Conservation (phyloP, 345 rosid genomes). For the Streptanthus diversifolius region DNA sequence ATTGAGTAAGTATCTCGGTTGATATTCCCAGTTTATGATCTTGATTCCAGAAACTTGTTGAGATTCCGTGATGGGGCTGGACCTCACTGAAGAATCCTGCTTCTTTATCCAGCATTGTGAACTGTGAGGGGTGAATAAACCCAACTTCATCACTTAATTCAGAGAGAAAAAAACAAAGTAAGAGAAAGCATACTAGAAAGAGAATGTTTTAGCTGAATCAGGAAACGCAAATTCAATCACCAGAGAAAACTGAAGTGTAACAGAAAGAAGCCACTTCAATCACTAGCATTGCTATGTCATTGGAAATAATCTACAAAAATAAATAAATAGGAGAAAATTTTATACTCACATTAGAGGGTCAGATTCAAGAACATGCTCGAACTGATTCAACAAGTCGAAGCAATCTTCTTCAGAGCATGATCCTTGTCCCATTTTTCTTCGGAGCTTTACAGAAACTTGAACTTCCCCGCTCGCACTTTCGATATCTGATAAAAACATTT, state of each 20-base stretch:
- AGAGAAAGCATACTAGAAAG: background rate
- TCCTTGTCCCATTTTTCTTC: constrained; percentile 35
- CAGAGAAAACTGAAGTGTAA: background rate
- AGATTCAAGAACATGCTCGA: constrained; percentile 58
- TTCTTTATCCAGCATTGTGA: constrained; percentile 46
- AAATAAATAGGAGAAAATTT: background rate
- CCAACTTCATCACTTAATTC: constrained; percentile 76
- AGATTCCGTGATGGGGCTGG: constrained; percentile 15
- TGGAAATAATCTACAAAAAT: background rate
- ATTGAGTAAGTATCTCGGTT: constrained; percentile 45
- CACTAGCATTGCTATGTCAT: background rate
- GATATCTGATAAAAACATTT: background rate
- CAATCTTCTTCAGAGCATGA: constrained; percentile 23
- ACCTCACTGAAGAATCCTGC: constrained; percentile 20
- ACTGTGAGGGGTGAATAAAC: constrained; percentile 85
- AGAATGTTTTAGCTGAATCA: background rate
- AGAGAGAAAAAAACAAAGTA: background rate
- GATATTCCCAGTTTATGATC: constrained; percentile 89
- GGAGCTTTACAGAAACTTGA: background rate
- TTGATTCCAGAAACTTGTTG: constrained; percentile 52
- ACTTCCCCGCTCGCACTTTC: background rate
- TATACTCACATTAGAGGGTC: constrained; percentile 73
- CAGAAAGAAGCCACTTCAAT: background rate
- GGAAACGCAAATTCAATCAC: background rate
- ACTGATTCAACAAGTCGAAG: constrained; percentile 43